phyloP scores from a whole-genome alignment of 2,329 filamentous ascomycete genomes.

The Ampelomyces quisqualis region DNA sequence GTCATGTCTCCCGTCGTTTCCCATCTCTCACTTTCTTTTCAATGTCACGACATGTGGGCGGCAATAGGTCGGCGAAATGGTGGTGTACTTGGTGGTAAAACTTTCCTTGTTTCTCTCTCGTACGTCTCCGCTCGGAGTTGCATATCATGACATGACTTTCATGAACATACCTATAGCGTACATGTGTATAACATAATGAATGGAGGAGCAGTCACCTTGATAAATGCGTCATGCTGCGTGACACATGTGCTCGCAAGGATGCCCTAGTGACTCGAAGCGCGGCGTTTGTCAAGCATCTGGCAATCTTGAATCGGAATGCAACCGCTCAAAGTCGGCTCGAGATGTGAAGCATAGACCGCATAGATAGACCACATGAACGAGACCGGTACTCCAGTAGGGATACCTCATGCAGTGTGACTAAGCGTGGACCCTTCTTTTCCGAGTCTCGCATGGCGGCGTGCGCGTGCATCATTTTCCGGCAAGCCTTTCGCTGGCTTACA shows the following conservation, averaged over 20 bases:
- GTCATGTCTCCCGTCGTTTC: not conserved
- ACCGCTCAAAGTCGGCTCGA: too few species aligned
- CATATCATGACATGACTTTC: slow-evolving; percentile 17
- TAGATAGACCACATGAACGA: too few species aligned
- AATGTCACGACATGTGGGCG: slow-evolving; percentile 13
- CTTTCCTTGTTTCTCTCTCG: slow-evolving; percentile 11
- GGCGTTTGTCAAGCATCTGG: not conserved
- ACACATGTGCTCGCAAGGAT: slow-evolving; percentile 3
- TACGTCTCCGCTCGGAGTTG: slow-evolving; percentile 12
- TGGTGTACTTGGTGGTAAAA: slow-evolving; percentile 9
- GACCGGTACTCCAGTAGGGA: too few species aligned
- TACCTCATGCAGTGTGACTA: slow-evolving; percentile 11
- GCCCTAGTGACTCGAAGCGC: not conserved
- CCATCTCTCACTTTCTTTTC: slow-evolving; percentile 3
- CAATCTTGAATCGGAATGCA: too few species aligned
- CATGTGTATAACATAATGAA: slow-evolving; percentile 21
- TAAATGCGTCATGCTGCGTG: slow-evolving; percentile 1
- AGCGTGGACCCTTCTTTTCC: slow-evolving; percentile 11
- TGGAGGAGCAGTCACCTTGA: slow-evolving; percentile 2
- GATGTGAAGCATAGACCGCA: too few species aligned
- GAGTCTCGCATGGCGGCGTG: slow-evolving; percentile 18
- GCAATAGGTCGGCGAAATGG: slow-evolving; percentile 15
- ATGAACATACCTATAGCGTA: slow-evolving; percentile 11
- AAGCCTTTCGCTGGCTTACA: slow-evolving; percentile 13
- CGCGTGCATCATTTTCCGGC: slow-evolving; percentile 22